Evolutionary conservation across 1,284 basidiomycete genomes (phyloP).

Genomic region (Salmacisia buchloeana): DNA sequence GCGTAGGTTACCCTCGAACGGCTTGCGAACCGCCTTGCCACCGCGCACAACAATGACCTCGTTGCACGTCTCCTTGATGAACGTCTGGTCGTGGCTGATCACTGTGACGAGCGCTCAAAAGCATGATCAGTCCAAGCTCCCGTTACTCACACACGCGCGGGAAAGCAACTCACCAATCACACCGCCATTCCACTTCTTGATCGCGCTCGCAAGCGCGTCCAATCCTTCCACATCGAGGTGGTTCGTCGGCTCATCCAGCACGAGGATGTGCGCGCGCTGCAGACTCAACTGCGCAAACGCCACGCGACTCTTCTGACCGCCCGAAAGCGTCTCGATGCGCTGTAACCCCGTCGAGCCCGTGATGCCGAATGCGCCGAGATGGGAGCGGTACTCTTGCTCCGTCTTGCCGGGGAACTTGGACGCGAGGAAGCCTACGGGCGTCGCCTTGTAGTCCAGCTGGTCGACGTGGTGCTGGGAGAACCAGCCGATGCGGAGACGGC

Average conservation of each 20-base stretch:
- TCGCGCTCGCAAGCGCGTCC: slow-evolving; percentile 84
- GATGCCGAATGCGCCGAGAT: slow-evolving; percentile 97
- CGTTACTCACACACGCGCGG: not conserved
- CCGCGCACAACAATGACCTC: not conserved
- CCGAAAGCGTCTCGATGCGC: slow-evolving; percentile 59
- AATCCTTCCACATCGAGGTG: slow-evolving; percentile 86
- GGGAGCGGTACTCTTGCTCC: slow-evolving; percentile 90
- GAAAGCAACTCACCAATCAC: slow-evolving; percentile 48
- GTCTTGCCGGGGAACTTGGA: slow-evolving; percentile 86
- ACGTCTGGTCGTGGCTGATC: slow-evolving; percentile 8
- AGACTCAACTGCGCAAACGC: slow-evolving; percentile 89
- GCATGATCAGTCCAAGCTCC: not conserved
- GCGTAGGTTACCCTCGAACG: not conserved
- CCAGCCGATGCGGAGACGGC: slow-evolving; percentile 63
- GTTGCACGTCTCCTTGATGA: slow-evolving; percentile 8
- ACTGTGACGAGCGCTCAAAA: not conserved
- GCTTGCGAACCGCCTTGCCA: slow-evolving; percentile 2
- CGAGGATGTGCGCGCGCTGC: slow-evolving; percentile 87
- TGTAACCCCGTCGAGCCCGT: slow-evolving; percentile 95
- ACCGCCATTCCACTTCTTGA: slow-evolving; percentile 90
- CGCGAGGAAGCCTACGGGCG: slow-evolving; percentile 85
- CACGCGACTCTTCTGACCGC: slow-evolving; percentile 94
- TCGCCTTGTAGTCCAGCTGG: slow-evolving; percentile 74
- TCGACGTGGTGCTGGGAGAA: slow-evolving; percentile 87
- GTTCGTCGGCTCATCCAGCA: slow-evolving; percentile 97